A percentile compares a stretch with the other conserved stretches of the same genome.
Evolutionary conservation across 257 asterid genomes (phyloP).

Genomic region (Solanum medicagineum): DNA sequence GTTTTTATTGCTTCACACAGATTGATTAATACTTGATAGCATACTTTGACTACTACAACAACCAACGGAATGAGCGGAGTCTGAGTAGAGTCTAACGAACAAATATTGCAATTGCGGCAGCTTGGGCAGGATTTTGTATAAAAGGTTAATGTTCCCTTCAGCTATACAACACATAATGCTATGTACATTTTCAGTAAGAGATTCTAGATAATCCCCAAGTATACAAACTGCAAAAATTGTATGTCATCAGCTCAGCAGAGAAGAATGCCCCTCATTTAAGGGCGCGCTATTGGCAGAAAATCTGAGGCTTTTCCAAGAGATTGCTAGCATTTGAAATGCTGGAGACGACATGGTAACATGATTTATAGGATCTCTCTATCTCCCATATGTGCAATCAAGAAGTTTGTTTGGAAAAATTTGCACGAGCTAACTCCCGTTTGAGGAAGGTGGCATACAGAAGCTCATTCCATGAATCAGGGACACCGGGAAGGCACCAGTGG

Average conservation of each 20-base stretch:
- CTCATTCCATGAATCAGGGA: slow-evolving; percentile 9
- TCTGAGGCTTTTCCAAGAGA: neutral
- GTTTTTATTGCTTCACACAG: too few species aligned
- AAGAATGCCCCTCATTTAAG: neutral
- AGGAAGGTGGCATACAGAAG: neutral
- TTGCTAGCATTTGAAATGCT: neutral
- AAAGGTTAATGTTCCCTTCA: neutral
- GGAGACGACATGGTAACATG: neutral
- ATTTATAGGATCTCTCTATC: neutral
- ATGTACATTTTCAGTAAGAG: neutral
- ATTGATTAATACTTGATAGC: too few species aligned
- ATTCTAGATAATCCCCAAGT: neutral
- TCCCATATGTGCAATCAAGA: neutral
- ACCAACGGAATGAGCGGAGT: too few species aligned
- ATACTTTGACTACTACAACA: too few species aligned
- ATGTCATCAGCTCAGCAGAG: neutral
- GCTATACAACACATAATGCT: neutral
- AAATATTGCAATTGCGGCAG: neutral
- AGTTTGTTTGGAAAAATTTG: neutral
- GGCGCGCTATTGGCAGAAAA: neutral
- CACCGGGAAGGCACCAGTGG: slow-evolving; percentile 10
- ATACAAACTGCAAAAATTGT: neutral
- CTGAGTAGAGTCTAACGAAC: too few species aligned
- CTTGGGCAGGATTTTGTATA: neutral
- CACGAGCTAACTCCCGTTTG: neutral